These are phyloP conservation scores for Pestalotiopsis fici DNA, from an alignment of 2,329 filamentous ascomycete species.

Conservation along the genomic window DNA sequence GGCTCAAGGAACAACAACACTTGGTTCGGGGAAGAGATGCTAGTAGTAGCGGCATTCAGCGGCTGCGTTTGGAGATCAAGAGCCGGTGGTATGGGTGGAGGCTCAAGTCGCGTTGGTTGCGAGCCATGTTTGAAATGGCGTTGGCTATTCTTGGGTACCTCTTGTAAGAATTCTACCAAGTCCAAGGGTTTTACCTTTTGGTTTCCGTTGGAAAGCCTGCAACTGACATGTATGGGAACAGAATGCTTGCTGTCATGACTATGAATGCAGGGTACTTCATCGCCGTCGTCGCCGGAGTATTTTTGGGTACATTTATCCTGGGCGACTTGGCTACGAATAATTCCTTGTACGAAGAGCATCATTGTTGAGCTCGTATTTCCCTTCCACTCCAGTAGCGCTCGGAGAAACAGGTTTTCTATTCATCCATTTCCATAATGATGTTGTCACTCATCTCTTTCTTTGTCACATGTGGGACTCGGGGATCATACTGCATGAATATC, in stretches of 20 bases:
- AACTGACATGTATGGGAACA: constrained; percentile 36
- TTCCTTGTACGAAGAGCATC: constrained; percentile 10
- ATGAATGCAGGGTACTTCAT: constrained; percentile 85
- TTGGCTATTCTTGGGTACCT: constrained; percentile 67
- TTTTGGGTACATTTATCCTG: constrained; percentile 25
- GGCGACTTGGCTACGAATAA: constrained; percentile 52
- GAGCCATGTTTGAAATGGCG: constrained; percentile 61
- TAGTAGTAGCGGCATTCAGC: constrained; percentile 38
- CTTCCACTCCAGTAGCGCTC: not conserved
- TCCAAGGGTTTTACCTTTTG: constrained; percentile 28
- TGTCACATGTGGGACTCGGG: too few species aligned
- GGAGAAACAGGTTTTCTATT: not conserved
- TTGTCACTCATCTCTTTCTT: too few species aligned
- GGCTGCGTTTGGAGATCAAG: constrained; percentile 1
- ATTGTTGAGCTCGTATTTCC: constrained; percentile 2
- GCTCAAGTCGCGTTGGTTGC: constrained; percentile 63
- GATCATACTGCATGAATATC: too few species aligned
- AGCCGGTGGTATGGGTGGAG: constrained; percentile 53
- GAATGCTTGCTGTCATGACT: constrained; percentile 78
- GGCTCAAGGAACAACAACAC: constrained; percentile 32
- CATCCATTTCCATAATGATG: too few species aligned
- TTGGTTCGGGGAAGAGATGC: constrained; percentile 56
- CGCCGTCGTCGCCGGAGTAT: constrained; percentile 68
- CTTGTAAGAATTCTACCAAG: constrained; percentile 39
- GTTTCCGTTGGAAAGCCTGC: not conserved